Conservation (phyloP, 805 yeast genomes). For the Maudiozyma saulgeensis region DNA sequence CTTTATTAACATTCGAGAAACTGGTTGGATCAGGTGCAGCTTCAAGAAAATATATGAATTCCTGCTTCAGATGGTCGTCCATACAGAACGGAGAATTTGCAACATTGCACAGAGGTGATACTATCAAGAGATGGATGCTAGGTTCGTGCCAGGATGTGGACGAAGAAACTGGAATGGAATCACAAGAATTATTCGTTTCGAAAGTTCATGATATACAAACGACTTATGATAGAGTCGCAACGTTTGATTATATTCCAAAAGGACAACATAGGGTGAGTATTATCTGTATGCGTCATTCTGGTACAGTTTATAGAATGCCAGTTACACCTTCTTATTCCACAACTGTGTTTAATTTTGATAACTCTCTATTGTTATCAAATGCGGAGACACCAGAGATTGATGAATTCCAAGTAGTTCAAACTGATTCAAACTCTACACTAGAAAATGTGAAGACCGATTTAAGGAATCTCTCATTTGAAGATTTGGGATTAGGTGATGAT, state of each 20-base stretch:
- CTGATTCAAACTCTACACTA: conserved; percentile 11
- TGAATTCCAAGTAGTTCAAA: conserved; percentile 19
- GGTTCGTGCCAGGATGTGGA: conserved; percentile 40
- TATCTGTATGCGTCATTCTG: conserved; percentile 86
- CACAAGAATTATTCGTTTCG: conserved; percentile 62
- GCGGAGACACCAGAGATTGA: conserved; percentile 24
- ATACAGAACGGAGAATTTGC: conserved; percentile 63
- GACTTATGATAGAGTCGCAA: conserved; percentile 69
- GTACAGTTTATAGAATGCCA: conserved; percentile 74
- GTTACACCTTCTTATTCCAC: conserved; percentile 58
- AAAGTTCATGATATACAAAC: conserved; percentile 67
- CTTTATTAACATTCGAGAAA: conserved; percentile 51
- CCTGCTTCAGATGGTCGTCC: conserved; percentile 63
- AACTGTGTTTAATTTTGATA: conserved; percentile 55
- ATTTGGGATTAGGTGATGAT: conserved; percentile 23
- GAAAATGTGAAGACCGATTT: conserved; percentile 15
- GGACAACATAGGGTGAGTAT: conserved; percentile 53
- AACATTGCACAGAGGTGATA: conserved; percentile 68
- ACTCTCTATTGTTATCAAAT: conserved; percentile 51
- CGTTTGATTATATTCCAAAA: conserved; percentile 70
- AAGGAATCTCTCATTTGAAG: conserved; percentile 25
- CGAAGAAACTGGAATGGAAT: conserved; percentile 14
- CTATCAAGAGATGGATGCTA: conserved; percentile 71
- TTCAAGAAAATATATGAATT: conserved; percentile 46
- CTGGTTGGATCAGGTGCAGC: conserved; percentile 48